Evolutionary conservation across 306 rosid genomes (phyloP).

Genomic region (Senna tora): DNA sequence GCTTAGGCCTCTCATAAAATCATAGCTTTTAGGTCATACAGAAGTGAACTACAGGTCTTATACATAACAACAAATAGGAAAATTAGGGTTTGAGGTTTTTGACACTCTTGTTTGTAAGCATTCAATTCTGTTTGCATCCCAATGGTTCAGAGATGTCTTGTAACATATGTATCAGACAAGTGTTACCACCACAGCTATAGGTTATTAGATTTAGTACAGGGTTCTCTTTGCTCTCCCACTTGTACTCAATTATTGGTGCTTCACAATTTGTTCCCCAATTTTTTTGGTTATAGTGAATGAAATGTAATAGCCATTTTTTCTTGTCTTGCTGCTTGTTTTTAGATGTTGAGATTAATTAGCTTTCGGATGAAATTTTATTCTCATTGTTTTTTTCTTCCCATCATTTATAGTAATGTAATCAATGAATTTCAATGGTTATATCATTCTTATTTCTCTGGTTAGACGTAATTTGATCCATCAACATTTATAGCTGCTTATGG

Average conservation of each 20-base stretch:
- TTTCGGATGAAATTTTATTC: constrained; percentile 21
- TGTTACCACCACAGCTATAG: constrained; percentile 41
- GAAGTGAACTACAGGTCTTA: constrained; percentile 31
- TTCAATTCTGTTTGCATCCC: constrained; percentile 34
- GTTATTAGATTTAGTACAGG: constrained; percentile 51
- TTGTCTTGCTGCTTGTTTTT: constrained; percentile 35
- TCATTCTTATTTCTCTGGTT: not conserved
- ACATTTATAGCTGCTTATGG: too few species aligned
- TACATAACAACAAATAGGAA: constrained; percentile 45
- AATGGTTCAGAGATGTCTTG: constrained; percentile 44
- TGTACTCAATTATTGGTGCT: constrained; percentile 37
- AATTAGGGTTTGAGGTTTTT: constrained; percentile 32
- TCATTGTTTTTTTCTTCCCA: not conserved
- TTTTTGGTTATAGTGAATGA: constrained; percentile 37
- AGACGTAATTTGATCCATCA: too few species aligned
- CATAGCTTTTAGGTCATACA: constrained; percentile 53
- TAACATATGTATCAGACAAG: constrained; percentile 54
- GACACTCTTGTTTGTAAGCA: constrained; percentile 39
- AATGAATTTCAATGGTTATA: not conserved
- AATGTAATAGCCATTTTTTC: constrained; percentile 38
- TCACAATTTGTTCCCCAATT: constrained; percentile 39
- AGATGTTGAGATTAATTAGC: constrained; percentile 10
- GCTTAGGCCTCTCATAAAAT: constrained; percentile 67
- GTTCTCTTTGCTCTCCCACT: constrained; percentile 31
- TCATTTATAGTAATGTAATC: not conserved